Evolutionary conservation across 805 yeast species (phyloP).

Genomic region (Saccharomycopsis synnaedendra): DNA sequence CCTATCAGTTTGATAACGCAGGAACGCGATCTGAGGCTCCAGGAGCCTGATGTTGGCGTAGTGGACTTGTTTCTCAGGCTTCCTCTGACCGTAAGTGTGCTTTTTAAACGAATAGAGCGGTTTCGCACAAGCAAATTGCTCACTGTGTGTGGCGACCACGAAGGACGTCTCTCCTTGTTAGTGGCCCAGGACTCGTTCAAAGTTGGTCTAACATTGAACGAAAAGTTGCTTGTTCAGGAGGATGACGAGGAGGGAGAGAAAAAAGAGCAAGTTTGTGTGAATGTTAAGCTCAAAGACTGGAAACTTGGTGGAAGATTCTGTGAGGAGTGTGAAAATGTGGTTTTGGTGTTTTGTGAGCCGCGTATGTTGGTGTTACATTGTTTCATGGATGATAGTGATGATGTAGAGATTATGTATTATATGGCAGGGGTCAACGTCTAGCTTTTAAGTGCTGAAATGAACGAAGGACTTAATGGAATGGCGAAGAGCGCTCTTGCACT

Average conservation of each 20-base stretch:
- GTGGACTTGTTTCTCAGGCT: constrained; percentile 43
- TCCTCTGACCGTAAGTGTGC: constrained; percentile 35
- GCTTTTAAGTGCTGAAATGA: too few species aligned
- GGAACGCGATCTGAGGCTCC: constrained; percentile 38
- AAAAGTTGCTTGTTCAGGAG: constrained; percentile 31
- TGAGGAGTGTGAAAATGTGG: constrained; percentile 48
- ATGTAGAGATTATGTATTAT: constrained; percentile 55
- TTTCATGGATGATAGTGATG: constrained; percentile 49
- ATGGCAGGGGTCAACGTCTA: constrained; percentile 28
- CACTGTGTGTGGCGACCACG: constrained; percentile 35
- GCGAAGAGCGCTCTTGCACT: too few species aligned
- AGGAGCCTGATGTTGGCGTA: constrained; percentile 52
- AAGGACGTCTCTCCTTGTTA: constrained; percentile 40
- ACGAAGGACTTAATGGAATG: too few species aligned
- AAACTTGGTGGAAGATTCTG: constrained; percentile 50
- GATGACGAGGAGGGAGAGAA: constrained; percentile 22
- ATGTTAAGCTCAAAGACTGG: constrained; percentile 56
- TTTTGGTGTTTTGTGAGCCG: constrained; percentile 44
- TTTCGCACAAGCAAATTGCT: constrained; percentile 36
- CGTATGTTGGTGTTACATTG: constrained; percentile 59
- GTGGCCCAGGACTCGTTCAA: constrained; percentile 40
- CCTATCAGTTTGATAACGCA: constrained; percentile 56
- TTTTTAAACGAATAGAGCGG: constrained; percentile 55
- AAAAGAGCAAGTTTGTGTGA: constrained; percentile 32
- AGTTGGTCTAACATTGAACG: constrained; percentile 51